phyloP scores from a whole-genome alignment of 208 protist species.

The Wallacemonas sp. region DNA sequence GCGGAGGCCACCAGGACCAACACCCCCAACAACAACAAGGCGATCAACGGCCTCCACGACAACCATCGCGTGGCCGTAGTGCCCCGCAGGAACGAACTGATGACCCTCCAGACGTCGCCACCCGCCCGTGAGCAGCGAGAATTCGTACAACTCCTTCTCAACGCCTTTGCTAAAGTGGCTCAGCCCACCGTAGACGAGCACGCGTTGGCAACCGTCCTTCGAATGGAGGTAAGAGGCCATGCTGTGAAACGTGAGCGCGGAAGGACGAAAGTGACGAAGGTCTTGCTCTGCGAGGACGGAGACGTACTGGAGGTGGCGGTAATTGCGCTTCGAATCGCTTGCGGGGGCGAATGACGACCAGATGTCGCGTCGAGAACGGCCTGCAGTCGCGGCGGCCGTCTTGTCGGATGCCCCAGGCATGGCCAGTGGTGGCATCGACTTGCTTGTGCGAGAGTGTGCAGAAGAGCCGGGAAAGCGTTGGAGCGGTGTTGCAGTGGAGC shows the following conservation, averaged over 20 bases:
- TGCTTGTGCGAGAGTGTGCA: neutral
- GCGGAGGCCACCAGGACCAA: constrained; percentile 56
- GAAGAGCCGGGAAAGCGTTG: constrained; percentile 24
- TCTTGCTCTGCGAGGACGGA: constrained; percentile 49
- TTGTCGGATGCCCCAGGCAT: neutral
- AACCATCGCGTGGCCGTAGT: constrained; percentile 76
- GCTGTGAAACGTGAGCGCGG: constrained; percentile 66
- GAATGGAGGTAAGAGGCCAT: constrained; percentile 51
- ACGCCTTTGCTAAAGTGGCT: constrained; percentile 23
- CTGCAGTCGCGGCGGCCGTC: neutral
- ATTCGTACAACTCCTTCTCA: constrained; percentile 87
- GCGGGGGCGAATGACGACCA: constrained; percentile 67
- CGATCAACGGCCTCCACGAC: constrained; percentile 49
- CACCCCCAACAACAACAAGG: constrained; percentile 74
- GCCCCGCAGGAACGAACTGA: constrained; percentile 67
- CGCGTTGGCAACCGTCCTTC: constrained; percentile 63
- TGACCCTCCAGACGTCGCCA: constrained; percentile 81
- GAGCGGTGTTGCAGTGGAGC: constrained; percentile 30
- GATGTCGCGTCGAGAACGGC: constrained; percentile 52
- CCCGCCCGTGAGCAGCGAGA: constrained; percentile 66
- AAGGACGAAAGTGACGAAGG: constrained; percentile 61
- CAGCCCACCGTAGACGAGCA: constrained; percentile 81
- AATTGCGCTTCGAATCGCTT: constrained; percentile 41
- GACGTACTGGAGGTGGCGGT: constrained; percentile 59
- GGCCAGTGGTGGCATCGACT: constrained; percentile 15